phyloP scores from a whole-genome alignment of 495 filamentous ascomycete genomes.

The Aspergillus cristatus region DNA sequence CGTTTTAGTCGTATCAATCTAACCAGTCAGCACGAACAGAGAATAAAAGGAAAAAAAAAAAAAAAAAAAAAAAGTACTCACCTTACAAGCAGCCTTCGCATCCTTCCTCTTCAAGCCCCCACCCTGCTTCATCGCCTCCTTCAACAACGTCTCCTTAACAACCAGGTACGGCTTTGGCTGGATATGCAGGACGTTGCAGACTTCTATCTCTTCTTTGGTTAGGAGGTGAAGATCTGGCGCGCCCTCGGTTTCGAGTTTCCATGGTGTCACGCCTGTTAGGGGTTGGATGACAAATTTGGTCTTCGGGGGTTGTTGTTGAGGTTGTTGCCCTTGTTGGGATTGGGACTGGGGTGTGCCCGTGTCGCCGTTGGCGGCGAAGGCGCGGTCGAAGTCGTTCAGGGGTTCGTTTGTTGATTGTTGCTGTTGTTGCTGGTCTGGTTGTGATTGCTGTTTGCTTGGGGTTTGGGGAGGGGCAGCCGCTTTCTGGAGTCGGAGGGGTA shows the following conservation, averaged over 20 bases:
- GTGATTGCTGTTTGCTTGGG: too few relatives aligned
- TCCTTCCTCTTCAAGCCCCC: constrained; percentile 86
- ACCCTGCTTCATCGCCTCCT: constrained; percentile 79
- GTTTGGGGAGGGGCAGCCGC: too few relatives aligned
- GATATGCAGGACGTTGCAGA: constrained; percentile 73
- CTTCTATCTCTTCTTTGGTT: constrained; percentile 71
- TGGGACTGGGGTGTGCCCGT: constrained; percentile 4
- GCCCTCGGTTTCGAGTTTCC: constrained; percentile 65
- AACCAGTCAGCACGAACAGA: not conserved
- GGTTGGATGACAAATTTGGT: constrained; percentile 37
- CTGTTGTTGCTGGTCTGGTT: constrained; percentile 1
- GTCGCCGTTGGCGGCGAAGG: constrained; percentile 35
- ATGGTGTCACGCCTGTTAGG: constrained; percentile 49
- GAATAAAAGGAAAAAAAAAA: not conserved
- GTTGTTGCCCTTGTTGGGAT: too few relatives aligned
- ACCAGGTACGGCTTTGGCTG: constrained; percentile 90
- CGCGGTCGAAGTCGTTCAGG: constrained; percentile 34
- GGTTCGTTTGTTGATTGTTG: constrained; percentile 21
- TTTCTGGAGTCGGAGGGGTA: constrained; percentile 51
- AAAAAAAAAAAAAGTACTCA: constrained; percentile 17
- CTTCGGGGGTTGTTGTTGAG: constrained; percentile 17
- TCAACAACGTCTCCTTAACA: constrained; percentile 82
- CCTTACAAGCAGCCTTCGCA: constrained; percentile 61
- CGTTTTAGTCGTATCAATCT: constrained; percentile 58
- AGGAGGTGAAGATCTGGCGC: constrained; percentile 75